These are phyloP conservation scores for Kregervanrija fluxuum DNA, from an alignment of 805 yeast genomes.

Conservation along the genomic window DNA sequence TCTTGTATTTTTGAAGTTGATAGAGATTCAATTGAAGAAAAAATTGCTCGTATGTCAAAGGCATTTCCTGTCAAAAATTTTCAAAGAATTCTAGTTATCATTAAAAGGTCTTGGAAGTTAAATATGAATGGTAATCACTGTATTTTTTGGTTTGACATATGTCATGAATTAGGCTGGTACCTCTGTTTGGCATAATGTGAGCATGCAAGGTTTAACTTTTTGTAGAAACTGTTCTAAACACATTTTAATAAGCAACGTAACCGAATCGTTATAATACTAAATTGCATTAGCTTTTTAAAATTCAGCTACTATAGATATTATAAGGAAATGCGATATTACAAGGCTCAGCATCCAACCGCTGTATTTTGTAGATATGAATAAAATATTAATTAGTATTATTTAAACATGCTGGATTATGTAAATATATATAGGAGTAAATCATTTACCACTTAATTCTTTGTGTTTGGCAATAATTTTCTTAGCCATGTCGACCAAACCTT, in stretches of 20 bases:
- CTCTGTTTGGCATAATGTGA: slow-evolving; percentile 14
- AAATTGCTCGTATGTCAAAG: slow-evolving; percentile 19
- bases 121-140: slow-evolving; percentile 26
- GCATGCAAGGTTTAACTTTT: too few relatives aligned
- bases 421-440: neutral
- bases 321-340: too few relatives aligned
- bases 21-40: slow-evolving; percentile 16
- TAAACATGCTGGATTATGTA: too few relatives aligned
- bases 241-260: too few relatives aligned
- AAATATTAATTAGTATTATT: too few relatives aligned
- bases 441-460: slow-evolving; percentile 4
- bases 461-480: slow-evolving; percentile 21
- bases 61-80: slow-evolving; percentile 28
- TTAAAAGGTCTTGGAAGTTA: slow-evolving; percentile 29
- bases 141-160: slow-evolving; percentile 31
- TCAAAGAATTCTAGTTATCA: slow-evolving; percentile 23
- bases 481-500: slow-evolving; percentile 25
- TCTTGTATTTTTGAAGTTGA: slow-evolving; percentile 17
- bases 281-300: too few relatives aligned
- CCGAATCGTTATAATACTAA: too few relatives aligned
- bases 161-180: slow-evolving; percentile 29
- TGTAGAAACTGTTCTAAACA: too few relatives aligned
- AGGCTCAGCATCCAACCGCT: too few relatives aligned
- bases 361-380: too few relatives aligned
- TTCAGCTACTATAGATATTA: too few relatives aligned